Evolutionary conservation across 2,329 filamentous ascomycete species (phyloP).

Genomic region (Diplodia seriata): DNA sequence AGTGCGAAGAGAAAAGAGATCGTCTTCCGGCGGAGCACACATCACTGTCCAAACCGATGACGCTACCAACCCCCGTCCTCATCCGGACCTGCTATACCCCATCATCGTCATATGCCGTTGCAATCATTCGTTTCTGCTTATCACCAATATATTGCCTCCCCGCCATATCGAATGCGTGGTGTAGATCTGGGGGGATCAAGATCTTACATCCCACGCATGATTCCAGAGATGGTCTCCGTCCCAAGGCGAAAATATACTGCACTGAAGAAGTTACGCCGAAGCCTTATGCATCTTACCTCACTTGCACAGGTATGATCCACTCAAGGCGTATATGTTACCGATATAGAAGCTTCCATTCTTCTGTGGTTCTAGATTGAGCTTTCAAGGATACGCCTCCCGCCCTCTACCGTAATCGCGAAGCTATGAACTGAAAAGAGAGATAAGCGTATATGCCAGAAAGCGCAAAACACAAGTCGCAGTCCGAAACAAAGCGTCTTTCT

Average conservation of each 20-base stretch:
- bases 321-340: neutral
- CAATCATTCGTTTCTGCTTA: neutral
- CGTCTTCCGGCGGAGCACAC: too few relatives aligned
- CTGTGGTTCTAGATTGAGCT: slow-evolving; percentile 18
- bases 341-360: slow-evolving; percentile 17
- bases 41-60: neutral
- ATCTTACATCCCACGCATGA: neutral
- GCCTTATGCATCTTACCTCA: too few relatives aligned
- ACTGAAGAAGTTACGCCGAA: neutral
- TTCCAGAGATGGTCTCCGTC: neutral
- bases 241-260: neutral
- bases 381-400: neutral
- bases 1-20: too few relatives aligned
- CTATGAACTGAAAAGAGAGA: neutral
- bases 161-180: neutral
- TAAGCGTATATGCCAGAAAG: neutral
- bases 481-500: neutral
- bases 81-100: neutral
- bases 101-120: neutral
- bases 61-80: neutral
- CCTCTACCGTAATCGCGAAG: neutral
- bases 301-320: neutral
- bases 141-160: neutral
- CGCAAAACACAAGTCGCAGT: neutral
- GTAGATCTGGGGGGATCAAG: neutral